These are phyloP conservation scores for Cochlearia excelsa DNA, from an alignment of 345 rosid species.

Conservation along the genomic window DNA sequence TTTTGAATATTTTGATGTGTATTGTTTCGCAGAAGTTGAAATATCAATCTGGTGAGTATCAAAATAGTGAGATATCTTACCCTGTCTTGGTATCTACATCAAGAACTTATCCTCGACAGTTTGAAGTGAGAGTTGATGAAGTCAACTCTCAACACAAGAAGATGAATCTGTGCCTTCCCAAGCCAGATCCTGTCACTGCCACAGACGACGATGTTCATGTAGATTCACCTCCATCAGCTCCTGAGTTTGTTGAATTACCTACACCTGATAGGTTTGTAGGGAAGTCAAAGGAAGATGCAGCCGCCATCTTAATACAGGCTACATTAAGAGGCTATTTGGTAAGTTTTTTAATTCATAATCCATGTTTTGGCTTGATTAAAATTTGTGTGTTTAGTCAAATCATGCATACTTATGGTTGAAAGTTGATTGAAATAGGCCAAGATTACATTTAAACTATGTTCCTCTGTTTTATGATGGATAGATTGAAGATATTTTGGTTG, in stretches of 20 bases:
- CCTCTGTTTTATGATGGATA: neutral
- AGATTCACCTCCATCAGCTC: conserved; percentile 34
- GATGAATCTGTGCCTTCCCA: conserved; percentile 29
- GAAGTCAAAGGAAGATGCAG: conserved; percentile 62
- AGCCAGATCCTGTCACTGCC: conserved; percentile 34
- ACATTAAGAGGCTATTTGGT: conserved; percentile 81
- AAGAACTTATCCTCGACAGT: conserved; percentile 39
- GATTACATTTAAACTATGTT: neutral
- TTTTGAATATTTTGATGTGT: neutral
- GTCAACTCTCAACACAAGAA: conserved; percentile 40
- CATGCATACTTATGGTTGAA: neutral
- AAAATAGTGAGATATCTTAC: conserved; percentile 44
- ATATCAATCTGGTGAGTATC: conserved; percentile 27
- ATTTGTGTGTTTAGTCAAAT: neutral
- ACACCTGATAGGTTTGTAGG: conserved; percentile 47
- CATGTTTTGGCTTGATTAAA: neutral
- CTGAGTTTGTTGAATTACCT: conserved; percentile 39
- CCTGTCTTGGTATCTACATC: conserved; percentile 43
- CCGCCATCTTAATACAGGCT: conserved; percentile 73
- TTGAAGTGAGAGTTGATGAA: conserved; percentile 50
- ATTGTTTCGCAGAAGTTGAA: conserved; percentile 24
- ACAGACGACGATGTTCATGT: conserved; percentile 29
- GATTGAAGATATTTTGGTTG: conserved; percentile 6
- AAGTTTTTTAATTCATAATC: conserved; percentile 7
- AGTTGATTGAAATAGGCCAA: neutral